A percentile compares a stretch with the other conserved stretches of the same genome.
Evolutionary conservation across 2,329 filamentous ascomycete genomes (phyloP).

Genomic region (Fusarium sp.): DNA sequence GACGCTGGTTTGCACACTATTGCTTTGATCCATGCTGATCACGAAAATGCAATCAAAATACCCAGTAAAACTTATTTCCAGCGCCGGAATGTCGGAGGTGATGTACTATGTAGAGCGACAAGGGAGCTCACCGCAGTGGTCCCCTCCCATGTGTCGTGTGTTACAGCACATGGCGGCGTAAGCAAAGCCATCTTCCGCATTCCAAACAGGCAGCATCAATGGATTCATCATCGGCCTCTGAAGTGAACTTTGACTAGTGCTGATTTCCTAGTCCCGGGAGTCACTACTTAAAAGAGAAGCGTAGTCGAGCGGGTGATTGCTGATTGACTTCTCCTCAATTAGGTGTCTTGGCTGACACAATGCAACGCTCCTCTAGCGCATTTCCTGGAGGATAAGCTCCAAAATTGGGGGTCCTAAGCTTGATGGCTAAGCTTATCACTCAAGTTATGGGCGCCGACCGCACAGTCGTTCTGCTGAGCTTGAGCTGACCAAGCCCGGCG

Average conservation of each 20-base stretch:
- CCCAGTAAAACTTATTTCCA: not conserved
- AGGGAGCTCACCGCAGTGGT: not conserved
- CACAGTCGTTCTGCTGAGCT: conserved; percentile 13
- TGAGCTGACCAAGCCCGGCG: conserved; percentile 23
- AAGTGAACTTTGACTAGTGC: conserved; percentile 7
- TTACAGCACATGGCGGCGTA: conserved; percentile 14
- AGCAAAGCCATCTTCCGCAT: conserved; percentile 14
- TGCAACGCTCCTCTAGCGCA: conserved; percentile 1
- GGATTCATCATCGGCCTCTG: too few species aligned
- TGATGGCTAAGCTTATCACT: conserved; percentile 38
- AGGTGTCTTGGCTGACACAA: conserved; percentile 30
- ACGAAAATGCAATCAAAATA: conserved; percentile 8
- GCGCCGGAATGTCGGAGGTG: not conserved
- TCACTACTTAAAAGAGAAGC: conserved; percentile 34
- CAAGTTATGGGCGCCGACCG: not conserved
- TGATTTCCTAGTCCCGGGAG: conserved; percentile 28
- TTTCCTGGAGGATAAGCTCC: conserved; percentile 2
- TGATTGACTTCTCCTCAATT: not conserved
- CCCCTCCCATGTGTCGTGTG: conserved; percentile 8
- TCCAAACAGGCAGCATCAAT: conserved; percentile 3
- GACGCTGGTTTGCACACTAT: not conserved
- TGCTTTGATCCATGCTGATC: conserved; percentile 1
- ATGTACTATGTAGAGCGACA: not conserved
- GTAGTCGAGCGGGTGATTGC: conserved; percentile 14
- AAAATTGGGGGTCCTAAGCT: conserved; percentile 15